Conservation (phyloP, 1,284 basidiomycete species). For the Mycosarcoma maydis region DNA sequence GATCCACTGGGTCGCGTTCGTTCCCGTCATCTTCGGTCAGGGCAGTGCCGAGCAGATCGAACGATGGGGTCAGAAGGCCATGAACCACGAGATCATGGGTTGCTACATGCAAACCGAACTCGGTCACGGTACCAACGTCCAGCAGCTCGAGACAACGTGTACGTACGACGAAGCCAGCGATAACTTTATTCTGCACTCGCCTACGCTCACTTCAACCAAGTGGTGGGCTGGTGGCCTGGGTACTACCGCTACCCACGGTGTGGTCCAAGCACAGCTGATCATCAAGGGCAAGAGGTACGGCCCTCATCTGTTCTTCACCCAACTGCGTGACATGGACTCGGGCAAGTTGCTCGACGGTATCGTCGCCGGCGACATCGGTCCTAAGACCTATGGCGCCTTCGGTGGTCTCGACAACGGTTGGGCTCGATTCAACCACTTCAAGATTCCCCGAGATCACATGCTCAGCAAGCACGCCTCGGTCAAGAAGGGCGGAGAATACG, state of each 20-base stretch:
- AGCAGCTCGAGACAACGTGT: constrained; percentile 77
- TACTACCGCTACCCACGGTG: constrained; percentile 79
- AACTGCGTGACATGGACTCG: constrained; percentile 69
- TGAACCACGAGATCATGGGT: constrained; percentile 63
- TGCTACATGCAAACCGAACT: constrained; percentile 69
- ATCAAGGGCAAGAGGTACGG: constrained; percentile 76
- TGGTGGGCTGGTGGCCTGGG: constrained; percentile 81
- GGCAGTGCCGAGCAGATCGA: constrained; percentile 57
- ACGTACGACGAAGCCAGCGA: constrained; percentile 76
- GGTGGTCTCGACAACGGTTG: constrained; percentile 77
- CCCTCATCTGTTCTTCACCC: constrained; percentile 79
- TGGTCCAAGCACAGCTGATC: constrained; percentile 80
- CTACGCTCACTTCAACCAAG: constrained; percentile 79
- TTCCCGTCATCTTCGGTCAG: constrained; percentile 62
- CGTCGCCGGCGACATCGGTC: constrained; percentile 77
- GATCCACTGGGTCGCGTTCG: constrained; percentile 63
- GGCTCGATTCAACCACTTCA: constrained; percentile 74
- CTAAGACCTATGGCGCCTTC: constrained; percentile 72
- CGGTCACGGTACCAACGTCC: constrained; percentile 73
- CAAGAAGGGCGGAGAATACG: constrained; percentile 75
- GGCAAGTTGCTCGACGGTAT: constrained; percentile 76
- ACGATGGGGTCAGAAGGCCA: constrained; percentile 57
- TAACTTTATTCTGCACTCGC: constrained; percentile 81
- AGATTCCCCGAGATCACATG: constrained; percentile 80
- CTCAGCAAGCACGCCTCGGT: constrained; percentile 79